Evolutionary conservation across 2,329 filamentous ascomycete genomes (phyloP), one percentile per base, ranked within the genome.

Genomic region (Byssoonygena ceratinophila): DNA sequence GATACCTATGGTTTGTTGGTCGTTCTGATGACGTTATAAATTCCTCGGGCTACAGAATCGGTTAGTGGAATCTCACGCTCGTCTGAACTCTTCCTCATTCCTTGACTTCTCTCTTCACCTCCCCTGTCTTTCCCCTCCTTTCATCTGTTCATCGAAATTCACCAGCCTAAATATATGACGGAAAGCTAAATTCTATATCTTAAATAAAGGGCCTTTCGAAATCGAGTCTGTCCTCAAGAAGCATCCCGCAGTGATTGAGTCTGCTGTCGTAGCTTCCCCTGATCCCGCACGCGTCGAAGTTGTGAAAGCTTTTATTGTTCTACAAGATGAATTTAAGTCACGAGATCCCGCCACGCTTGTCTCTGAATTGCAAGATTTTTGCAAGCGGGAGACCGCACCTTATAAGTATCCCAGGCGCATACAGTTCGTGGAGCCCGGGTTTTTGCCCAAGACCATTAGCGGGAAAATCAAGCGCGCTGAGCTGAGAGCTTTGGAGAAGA

Each of bases 361-460:
- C 34, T 62, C 61, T 48, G 67, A 70, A 54, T 31, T 71, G 32
- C 68, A 71, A 53, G 63, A 67, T 14, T 70, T 69, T 51, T 71
- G 69, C 59, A 71, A 71, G 54, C 57, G 58, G 47, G 60, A 70
- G 54, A 66, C 68, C 3, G 68, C 68, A 31, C 68, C 68, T 9
- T 71, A 71, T 53, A 71, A 71, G 56, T 71, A 71, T 56, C 68
- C 68, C 16, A 55, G 68, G 25, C 66, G 66, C 57, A 64, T 71
- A 27, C 61, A 69, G 46, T 70, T 71, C 55, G 68, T 71, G 32
- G 61, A 64, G 25, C 56, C 63, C 5, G 58, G 41, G 16, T 71
- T 66, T 51, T 53, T 71, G 48, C 68, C 68, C 3, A 71, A 69
- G 59, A 71, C 69, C 1, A 68, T 70, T 14, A 66, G 62, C 51